These are phyloP conservation scores for Przewalskia tangutica DNA, from an alignment of 257 asterid genomes.

Conservation along the genomic window DNA sequence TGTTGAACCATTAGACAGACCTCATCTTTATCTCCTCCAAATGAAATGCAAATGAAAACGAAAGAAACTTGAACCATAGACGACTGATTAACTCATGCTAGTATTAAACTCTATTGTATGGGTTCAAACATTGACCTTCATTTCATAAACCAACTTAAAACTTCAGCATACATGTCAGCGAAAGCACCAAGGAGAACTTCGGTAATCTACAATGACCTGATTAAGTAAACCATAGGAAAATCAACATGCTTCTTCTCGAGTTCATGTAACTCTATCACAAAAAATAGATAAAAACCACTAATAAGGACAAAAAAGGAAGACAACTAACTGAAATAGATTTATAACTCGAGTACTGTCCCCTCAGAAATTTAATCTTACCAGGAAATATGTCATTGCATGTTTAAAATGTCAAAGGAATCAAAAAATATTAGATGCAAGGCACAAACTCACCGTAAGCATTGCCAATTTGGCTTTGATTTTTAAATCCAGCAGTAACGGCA, in stretches of 20 bases:
- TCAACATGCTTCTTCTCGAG: background rate
- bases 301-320: background rate
- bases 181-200: background rate
- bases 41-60: background rate
- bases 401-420: background rate
- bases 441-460: slow-evolving; percentile 74
- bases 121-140: background rate
- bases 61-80: background rate
- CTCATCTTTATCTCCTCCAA: background rate
- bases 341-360: background rate
- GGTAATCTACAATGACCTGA: background rate
- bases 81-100: background rate
- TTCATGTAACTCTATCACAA: background rate
- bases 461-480: slow-evolving; percentile 91
- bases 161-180: background rate
- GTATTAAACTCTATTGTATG: background rate
- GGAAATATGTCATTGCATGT: background rate
- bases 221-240: background rate
- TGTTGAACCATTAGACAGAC: background rate
- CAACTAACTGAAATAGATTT: background rate
- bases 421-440: background rate
- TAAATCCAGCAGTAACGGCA: slow-evolving; percentile 94
- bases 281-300: background rate
- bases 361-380: background rate
- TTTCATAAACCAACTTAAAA: background rate